phyloP scores from a whole-genome alignment of 345 rosid species.

The Aquilaria sinensis region DNA sequence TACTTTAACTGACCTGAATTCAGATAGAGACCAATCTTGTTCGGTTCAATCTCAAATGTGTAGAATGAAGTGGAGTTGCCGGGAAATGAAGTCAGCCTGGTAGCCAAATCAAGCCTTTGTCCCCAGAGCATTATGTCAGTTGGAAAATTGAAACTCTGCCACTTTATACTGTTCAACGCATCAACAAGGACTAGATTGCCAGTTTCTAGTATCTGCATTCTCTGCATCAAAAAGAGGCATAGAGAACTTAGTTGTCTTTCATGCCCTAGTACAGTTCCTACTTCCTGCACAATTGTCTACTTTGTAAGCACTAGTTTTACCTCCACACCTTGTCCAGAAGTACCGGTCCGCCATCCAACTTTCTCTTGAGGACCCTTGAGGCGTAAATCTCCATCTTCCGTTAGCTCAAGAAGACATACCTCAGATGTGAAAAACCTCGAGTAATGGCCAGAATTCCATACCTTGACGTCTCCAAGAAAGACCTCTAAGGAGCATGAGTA shows the following conservation, averaged over 20 bases:
- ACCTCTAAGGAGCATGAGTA: slow-evolving; percentile 68
- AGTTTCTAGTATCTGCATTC: slow-evolving; percentile 48
- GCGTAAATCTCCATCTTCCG: slow-evolving; percentile 64
- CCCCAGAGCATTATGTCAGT: slow-evolving; percentile 79
- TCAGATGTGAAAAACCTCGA: slow-evolving; percentile 41
- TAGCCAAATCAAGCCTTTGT: slow-evolving; percentile 76
- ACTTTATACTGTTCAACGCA: slow-evolving; percentile 43
- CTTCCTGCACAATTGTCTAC: background rate
- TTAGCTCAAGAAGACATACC: slow-evolving; percentile 55
- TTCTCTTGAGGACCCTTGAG: slow-evolving; percentile 42
- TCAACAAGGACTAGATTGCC: slow-evolving; percentile 77
- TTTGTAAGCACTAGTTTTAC: slow-evolving; percentile 23
- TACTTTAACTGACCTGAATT: slow-evolving; percentile 58
- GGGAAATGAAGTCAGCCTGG: slow-evolving; percentile 78
- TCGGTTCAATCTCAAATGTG: slow-evolving; percentile 58
- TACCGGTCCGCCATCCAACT: slow-evolving; percentile 80
- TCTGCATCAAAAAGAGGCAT: slow-evolving; percentile 42
- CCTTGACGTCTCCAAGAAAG: slow-evolving; percentile 73
- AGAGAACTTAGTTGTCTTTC: background rate
- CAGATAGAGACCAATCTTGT: slow-evolving; percentile 55
- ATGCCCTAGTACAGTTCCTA: background rate
- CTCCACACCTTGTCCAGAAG: slow-evolving; percentile 86
- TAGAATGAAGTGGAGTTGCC: slow-evolving; percentile 46
- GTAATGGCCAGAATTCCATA: slow-evolving; percentile 91
- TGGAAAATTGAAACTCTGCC: slow-evolving; percentile 98